Evolutionary conservation across 257 asterid species (phyloP), one percentile per base, ranked within the genome.

Genomic region (Lycium ferocissimum): DNA sequence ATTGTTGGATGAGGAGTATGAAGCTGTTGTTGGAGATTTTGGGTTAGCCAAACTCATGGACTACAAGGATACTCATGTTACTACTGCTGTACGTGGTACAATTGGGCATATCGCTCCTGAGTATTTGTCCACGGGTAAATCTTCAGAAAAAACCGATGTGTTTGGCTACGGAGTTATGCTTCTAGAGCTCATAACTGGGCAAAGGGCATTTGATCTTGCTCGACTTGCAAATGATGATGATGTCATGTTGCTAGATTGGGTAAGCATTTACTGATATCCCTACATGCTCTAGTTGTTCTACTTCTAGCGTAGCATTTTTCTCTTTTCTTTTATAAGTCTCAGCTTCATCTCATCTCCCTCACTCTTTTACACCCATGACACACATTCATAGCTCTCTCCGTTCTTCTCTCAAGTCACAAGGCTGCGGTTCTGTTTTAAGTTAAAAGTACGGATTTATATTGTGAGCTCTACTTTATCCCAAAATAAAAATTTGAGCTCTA

Each of bases 1-100:
- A 91, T 84, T 96, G 80, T 90, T 96, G 88, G 98, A 96, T 43
- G 97, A 93, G 88, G 97, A 93, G 84, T 96, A 92, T 84, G 99
- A 96, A 90, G 99, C 99, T 79, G 97, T 96, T 85, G 98, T 96
- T 47, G 98, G 99, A 45, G 99, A 93, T 84, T 96, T 96, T 79
- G 99, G 99, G 81, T 86, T 94, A 89, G 99, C 98, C 84, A 94
- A 92, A 89, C 95, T 96, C 83, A 94, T 96, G 98, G 99, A 94
- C 92, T 92, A 94, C 93, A 93, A 93, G 89, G 99, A 96, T 84
- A 94, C 99, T 84, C 98, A 96, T 85, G 98, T 94, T 15, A 93
- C 96, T 33, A 95, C 99, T 20, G 97, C 97, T 20, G 99, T 96
- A 40, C 95, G 97, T 73, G 98, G 97, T 75, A 96, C 99, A 14